phyloP scores from a whole-genome alignment of 768 basidiomycete species.

The Leucosporidium creatinivorum region DNA sequence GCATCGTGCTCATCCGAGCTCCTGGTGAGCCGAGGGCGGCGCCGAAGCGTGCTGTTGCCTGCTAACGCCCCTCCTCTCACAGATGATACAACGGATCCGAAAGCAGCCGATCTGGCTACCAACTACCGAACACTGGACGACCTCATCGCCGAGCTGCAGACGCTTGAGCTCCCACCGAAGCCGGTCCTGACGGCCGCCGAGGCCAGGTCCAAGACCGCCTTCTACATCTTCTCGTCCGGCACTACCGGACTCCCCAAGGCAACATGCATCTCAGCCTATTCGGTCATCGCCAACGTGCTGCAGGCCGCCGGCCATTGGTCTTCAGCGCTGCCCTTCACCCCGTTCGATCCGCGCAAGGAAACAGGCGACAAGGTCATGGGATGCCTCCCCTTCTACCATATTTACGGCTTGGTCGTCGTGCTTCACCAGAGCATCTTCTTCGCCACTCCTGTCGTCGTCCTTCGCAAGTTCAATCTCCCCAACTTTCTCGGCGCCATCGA shows the following conservation, averaged over 20 bases:
- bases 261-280: slow-evolving; percentile 19
- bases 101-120: neutral
- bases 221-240: slow-evolving; percentile 20
- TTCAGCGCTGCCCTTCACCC: neutral
- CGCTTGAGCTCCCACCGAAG: neutral
- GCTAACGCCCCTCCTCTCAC: neutral
- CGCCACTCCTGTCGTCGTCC: neutral
- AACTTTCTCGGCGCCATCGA: slow-evolving; percentile 16
- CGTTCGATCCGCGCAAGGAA: neutral
- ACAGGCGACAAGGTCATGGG: slow-evolving; percentile 24
- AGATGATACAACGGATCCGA: neutral
- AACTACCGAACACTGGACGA: slow-evolving; percentile 23
- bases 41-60: neutral
- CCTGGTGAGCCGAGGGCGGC: neutral
- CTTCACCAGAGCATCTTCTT: neutral
- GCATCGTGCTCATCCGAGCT: slow-evolving; percentile 12
- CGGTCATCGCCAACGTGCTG: slow-evolving; percentile 26
- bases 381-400: slow-evolving; percentile 22
- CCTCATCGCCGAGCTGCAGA: neutral
- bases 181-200: slow-evolving; percentile 1
- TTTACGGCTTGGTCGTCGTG: slow-evolving; percentile 24
- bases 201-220: slow-evolving; percentile 16
- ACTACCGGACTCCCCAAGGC: slow-evolving; percentile 27
- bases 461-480: slow-evolving; percentile 9
- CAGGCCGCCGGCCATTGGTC: neutral